A percentile compares a stretch with the other conserved stretches of the same genome.
These are phyloP conservation scores for Paracamarosporium sp. DNA, from an alignment of 2,329 filamentous ascomycete species.

Conservation along the genomic window DNA sequence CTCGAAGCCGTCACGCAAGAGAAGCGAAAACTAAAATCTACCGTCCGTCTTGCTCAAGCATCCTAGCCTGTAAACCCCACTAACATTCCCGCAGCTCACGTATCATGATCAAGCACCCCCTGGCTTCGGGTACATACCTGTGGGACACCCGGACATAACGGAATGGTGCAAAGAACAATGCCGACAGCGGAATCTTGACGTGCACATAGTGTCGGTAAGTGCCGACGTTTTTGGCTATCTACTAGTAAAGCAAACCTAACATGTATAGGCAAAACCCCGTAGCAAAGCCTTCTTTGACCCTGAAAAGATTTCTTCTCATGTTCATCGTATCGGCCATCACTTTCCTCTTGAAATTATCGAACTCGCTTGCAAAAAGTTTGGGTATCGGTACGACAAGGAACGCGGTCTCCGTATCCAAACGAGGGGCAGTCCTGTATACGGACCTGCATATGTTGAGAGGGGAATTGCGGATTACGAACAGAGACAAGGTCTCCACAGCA, in stretches of 20 bases:
- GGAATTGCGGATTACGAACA: conserved; percentile 44
- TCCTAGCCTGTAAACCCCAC: conserved; percentile 16
- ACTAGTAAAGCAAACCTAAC: neutral
- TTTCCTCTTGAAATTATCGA: conserved; percentile 67
- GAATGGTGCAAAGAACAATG: conserved; percentile 65
- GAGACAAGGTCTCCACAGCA: conserved; percentile 30
- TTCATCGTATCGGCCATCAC: conserved; percentile 68
- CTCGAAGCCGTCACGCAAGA: conserved; percentile 64
- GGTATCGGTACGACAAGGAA: conserved; percentile 31
- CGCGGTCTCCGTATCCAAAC: conserved; percentile 30
- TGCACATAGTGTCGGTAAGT: conserved; percentile 68
- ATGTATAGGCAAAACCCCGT: conserved; percentile 46
- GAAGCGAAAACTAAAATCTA: conserved; percentile 65
- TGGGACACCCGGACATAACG: conserved; percentile 66
- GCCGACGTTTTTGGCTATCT: conserved; percentile 4
- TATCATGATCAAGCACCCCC: conserved; percentile 62
- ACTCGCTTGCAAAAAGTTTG: conserved; percentile 61
- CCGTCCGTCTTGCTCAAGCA: conserved; percentile 43
- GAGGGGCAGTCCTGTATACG: conserved; percentile 18
- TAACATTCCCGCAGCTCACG: conserved; percentile 57
- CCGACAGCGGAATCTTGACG: conserved; percentile 59
- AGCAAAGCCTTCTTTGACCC: conserved; percentile 58
- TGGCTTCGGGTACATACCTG: conserved; percentile 68
- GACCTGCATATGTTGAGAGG: conserved; percentile 38
- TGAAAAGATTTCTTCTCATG: conserved; percentile 64